A percentile compares a stretch with the other conserved stretches of the same genome.
Evolutionary conservation across 441 rosid species (phyloP).

Genomic region (Flueggea neowawraea): DNA sequence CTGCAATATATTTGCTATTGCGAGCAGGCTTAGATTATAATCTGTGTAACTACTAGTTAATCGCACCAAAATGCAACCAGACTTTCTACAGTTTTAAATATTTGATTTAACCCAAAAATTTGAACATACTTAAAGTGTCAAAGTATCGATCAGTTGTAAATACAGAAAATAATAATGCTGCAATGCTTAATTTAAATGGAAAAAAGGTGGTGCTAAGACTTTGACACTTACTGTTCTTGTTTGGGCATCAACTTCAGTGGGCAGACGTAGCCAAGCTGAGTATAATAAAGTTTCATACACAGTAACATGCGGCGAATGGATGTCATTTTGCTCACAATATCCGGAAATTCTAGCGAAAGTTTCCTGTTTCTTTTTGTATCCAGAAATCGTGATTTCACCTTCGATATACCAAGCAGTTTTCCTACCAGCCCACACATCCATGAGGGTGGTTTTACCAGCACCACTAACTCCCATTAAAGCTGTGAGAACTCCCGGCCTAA

Average conservation of each 20-base stretch:
- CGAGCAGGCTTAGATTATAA: no score
- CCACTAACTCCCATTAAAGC: slow-evolving; percentile 85
- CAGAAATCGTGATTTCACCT: slow-evolving; percentile 26
- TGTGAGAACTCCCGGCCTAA: slow-evolving; percentile 76
- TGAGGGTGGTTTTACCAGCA: slow-evolving; percentile 55
- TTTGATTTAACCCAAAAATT: no score
- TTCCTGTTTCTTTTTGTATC: slow-evolving; percentile 32
- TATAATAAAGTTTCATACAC: slow-evolving; percentile 30
- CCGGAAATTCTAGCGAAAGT: slow-evolving; percentile 33
- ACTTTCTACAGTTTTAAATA: no score
- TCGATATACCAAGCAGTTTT: slow-evolving; percentile 34
- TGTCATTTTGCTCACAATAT: slow-evolving; percentile 33
- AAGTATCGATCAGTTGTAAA: no score
- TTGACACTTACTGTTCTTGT: slow-evolving; percentile 26
- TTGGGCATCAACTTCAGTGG: slow-evolving; percentile 23
- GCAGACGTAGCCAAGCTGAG: slow-evolving; percentile 37
- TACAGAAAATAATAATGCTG: no score
- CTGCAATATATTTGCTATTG: no score
- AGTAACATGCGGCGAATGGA: slow-evolving; percentile 31
- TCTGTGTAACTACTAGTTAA: no score
- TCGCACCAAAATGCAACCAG: no score
- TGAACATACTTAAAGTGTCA: no score
- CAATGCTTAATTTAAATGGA: no score
- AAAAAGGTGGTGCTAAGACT: not conserved
- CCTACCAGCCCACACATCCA: slow-evolving; percentile 38